Base-by-base conservation (phyloP, 2,329 filamentous ascomycete genomes). In the Saccharata proteae region DNA sequence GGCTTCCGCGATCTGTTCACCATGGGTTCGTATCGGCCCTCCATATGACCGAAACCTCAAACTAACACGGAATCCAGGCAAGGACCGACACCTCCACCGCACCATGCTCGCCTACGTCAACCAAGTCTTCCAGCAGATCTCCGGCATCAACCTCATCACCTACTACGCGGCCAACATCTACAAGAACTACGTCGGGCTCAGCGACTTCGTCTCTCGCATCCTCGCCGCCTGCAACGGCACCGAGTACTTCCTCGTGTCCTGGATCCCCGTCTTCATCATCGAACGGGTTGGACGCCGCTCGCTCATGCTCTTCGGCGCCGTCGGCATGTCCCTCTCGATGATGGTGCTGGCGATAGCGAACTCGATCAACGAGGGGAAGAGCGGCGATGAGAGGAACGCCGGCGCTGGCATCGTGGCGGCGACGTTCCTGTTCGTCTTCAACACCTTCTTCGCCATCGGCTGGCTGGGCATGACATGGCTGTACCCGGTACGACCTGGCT, bases 381-480 rank as follows among this genome's bases (percentile, higher is more conserved):
- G n/a, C 4, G 34, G 12, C 6, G 27, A 12, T 5, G 32, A 29
- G 8, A 16, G 27, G n/a, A 36, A 38, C n/a, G 25, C 34, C 12
- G 34, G 16, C 8, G 36, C 29, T 11, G 29, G 29, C 15, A 31
- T 38, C 17, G 34, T 36, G 4, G 54, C 58, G 12, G 59, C 85
- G 67, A 82, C 92, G 39, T 88, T 92, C 63, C 86, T 93, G 50
- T 80, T 78, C 61, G 80, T 93, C 61, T 90, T 85, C 68, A 86
- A 93, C 66, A 83, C 81, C 66, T 90, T 80, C 68, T 93, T 93
- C 54, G 84, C 83, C 38, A 73, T 73, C 40, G 92, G 83, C 41
- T 93, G 83, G 84, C 66, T 46, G 61, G 69, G 71, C 53, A 67
- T 47, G 71, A 92, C 49, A 80, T 90, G 50, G 51, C 36, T 36